phyloP scores from a whole-genome alignment of 1,139 yeast species.

The Blastobotrys illinoisensis region DNA sequence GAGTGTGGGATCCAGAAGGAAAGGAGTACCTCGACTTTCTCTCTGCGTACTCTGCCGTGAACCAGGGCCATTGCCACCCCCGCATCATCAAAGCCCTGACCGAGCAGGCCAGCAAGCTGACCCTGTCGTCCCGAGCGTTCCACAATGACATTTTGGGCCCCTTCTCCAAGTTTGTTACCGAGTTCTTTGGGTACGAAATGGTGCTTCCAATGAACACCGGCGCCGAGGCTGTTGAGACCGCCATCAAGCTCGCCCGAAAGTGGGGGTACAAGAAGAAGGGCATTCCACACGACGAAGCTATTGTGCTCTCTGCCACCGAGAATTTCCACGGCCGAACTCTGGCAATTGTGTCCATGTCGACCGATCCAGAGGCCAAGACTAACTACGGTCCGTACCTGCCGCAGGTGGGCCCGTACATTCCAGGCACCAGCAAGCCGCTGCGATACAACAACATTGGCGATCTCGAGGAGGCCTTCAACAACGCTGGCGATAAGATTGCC shows the following conservation, averaged over 20 bases:
- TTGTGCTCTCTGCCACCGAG: slow-evolving; percentile 77
- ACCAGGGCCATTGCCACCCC: slow-evolving; percentile 98
- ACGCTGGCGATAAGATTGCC: slow-evolving; percentile 86
- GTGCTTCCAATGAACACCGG: slow-evolving; percentile 98
- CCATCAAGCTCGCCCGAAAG: slow-evolving; percentile 87
- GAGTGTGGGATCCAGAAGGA: slow-evolving; percentile 98
- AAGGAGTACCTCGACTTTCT: slow-evolving; percentile 61
- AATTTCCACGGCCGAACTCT: slow-evolving; percentile 96
- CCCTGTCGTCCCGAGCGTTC: slow-evolving; percentile 89
- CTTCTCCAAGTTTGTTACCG: slow-evolving; percentile 84
- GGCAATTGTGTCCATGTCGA: slow-evolving; percentile 93
- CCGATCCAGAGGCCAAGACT: slow-evolving; percentile 88
- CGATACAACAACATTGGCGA: slow-evolving; percentile 59
- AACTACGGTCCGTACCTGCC: slow-evolving; percentile 86
- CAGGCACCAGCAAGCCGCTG: slow-evolving; percentile 42
- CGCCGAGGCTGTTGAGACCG: slow-evolving; percentile 98
- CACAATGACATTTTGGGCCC: slow-evolving; percentile 84
- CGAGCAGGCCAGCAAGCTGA: slow-evolving; percentile 80
- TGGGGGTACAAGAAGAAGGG: slow-evolving; percentile 94
- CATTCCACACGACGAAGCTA: slow-evolving; percentile 76
- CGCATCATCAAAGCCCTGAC: slow-evolving; percentile 77
- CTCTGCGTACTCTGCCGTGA: slow-evolving; percentile 93
- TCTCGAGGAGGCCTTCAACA: slow-evolving; percentile 72
- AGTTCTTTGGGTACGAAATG: slow-evolving; percentile 85
- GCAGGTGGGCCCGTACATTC: slow-evolving; percentile 78